Evolutionary conservation across 1,284 basidiomycete genomes (phyloP), one percentile per base, ranked within the genome.

Genomic region (Cryptococcus wingfieldii): DNA sequence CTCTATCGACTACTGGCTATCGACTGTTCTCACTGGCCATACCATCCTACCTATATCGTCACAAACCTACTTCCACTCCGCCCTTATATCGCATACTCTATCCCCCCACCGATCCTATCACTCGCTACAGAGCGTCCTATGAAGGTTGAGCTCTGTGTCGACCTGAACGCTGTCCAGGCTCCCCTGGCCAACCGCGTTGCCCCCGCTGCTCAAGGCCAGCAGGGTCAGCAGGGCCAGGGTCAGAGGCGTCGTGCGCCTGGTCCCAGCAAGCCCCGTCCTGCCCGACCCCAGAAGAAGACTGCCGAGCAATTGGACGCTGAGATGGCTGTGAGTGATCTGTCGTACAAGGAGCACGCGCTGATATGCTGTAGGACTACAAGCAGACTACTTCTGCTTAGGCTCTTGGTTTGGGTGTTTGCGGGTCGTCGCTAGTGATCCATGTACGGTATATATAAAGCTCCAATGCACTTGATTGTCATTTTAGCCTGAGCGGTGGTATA

Each of bases 71-170:
- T 3, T 8, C 5, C n/a, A n/a, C 14, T 18, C 47, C 49, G 19
- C 38, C 19, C 13, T 18, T n/a, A 45, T 25, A 38, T 19, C 34
- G 19, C 12, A 27, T 38, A 27, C 34, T 41, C 44, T 27, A 25
- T 18, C 46, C 18, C 37, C n/a, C 16, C 16, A 23, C 19, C 18
- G 25, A 13, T 9, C 6, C 0, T n/a, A 45, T 54, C 38, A 8
- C 23, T 28, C 28, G 27, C 38, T 52, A 78, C 80, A 96, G 92
- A 93, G 83, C 89, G 90, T 69, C 89, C 93, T 27, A 95, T 98
- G 89, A 95, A 93, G 82, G 93, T 98, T 63, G 95, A 98, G 82
- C 91, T 98, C 61, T 86, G 97, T 47, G 83, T 97, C 72, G 90
- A 95, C 80, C 92, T 92, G 25, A 81, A 86, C 52, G 83, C 83